Evolutionary conservation across 208 protist species (phyloP).

Genomic region (Novymonas esmeraldas): DNA sequence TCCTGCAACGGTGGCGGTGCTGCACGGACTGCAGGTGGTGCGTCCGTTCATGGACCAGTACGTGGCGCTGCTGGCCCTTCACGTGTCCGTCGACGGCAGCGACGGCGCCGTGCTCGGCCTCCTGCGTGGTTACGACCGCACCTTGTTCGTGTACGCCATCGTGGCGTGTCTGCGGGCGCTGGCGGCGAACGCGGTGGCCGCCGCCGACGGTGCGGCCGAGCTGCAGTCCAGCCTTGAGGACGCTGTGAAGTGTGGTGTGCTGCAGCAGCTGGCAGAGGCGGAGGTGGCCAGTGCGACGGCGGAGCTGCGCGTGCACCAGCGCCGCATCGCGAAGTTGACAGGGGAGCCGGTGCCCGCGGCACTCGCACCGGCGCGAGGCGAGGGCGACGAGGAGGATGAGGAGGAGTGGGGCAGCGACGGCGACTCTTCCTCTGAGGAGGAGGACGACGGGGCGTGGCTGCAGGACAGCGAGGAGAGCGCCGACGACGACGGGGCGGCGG

Average conservation of each 20-base stretch:
- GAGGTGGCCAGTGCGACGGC: slow-evolving; percentile 26
- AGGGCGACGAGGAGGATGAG: slow-evolving; percentile 32
- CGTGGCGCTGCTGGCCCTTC: slow-evolving; percentile 26
- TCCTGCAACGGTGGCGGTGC: slow-evolving; percentile 33
- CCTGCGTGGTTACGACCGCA: slow-evolving; percentile 75
- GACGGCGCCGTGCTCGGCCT: slow-evolving; percentile 28
- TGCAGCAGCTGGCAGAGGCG: slow-evolving; percentile 43
- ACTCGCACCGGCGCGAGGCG: slow-evolving; percentile 8
- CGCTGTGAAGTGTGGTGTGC: slow-evolving; percentile 52
- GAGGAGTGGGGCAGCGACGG: slow-evolving; percentile 51
- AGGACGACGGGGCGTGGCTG: slow-evolving; percentile 43
- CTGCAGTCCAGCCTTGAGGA: slow-evolving; percentile 45
- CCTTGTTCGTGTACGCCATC: slow-evolving; percentile 64
- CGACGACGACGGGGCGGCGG: slow-evolving; percentile 30
- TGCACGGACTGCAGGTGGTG: slow-evolving; percentile 37
- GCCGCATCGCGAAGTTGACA: slow-evolving; percentile 27
- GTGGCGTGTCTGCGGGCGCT: slow-evolving; percentile 25
- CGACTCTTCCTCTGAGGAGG: slow-evolving; percentile 36
- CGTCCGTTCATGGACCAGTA: slow-evolving; percentile 65
- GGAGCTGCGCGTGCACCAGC: slow-evolving; percentile 39
- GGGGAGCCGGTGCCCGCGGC: slow-evolving; percentile 8
- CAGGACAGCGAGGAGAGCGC: slow-evolving; percentile 29
- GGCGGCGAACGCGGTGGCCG: slow-evolving; percentile 9
- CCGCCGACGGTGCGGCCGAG: slow-evolving; percentile 25
- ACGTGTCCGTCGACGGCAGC: slow-evolving; percentile 12